phyloP scores from a whole-genome alignment of 2,329 filamentous ascomycete genomes.

The Pseudogymnoascus sp. region DNA sequence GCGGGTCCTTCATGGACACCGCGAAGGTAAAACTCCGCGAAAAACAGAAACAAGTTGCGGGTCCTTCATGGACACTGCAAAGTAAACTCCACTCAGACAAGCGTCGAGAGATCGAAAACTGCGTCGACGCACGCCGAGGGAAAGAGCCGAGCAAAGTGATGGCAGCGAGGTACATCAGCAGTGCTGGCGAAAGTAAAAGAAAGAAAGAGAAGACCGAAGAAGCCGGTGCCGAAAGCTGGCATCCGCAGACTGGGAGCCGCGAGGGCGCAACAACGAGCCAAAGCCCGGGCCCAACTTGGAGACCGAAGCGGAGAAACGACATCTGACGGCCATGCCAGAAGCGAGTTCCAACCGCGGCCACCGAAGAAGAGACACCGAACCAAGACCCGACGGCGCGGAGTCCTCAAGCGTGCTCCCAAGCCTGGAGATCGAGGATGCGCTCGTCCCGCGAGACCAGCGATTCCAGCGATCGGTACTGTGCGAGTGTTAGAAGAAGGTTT shows the following conservation, averaged over 20 bases:
- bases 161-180: not conserved
- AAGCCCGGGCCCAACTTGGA: not conserved
- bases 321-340: constrained; percentile 4
- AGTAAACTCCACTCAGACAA: not conserved
- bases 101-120: not conserved
- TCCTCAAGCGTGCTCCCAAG: not conserved
- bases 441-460: not conserved
- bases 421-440: not conserved
- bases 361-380: constrained; percentile 1
- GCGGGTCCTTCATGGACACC: not conserved
- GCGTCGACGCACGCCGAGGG: not conserved
- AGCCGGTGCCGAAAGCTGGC: not conserved
- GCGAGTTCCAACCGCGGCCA: not conserved
- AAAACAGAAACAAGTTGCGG: not conserved
- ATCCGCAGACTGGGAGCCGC: not conserved
- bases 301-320: not conserved
- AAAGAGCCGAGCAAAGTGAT: constrained; percentile 1
- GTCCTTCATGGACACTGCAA: not conserved
- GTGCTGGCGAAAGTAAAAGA: not conserved
- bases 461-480: not conserved
- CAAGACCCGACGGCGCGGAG: not conserved
- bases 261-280: constrained; percentile 2
- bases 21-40: not conserved
- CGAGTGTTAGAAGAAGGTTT: not conserved
- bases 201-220: too few species aligned